Base-by-base conservation (phyloP, 192 early-diverging fungal species). In the Ambispora gerdemannii region DNA sequence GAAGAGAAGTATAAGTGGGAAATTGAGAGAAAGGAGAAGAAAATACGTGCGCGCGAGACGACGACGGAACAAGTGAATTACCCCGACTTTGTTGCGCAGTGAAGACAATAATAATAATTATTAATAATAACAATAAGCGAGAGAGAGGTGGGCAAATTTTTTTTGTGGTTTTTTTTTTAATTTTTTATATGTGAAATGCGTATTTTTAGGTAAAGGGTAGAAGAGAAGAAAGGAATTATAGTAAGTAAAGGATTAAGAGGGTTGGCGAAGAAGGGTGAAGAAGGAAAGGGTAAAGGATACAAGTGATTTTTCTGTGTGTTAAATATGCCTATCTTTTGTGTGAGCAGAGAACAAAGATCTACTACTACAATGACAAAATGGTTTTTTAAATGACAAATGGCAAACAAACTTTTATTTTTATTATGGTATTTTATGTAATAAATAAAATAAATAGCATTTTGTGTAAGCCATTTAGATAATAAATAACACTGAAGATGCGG, bases 221-320 rank as follows among this genome's bases (percentile, higher is more conserved):
- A 58, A 58, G 19, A 24, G 55, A 58, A 20, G 55, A 58, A 50
- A 4, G 55, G 55, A 58, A 58, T 20, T 28, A 58, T 20, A n/a
- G 50, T 8, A 50, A 50, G 22, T 15, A 30, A 30, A 58, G 24
- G 55, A 13, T 11, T 28, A 58, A 20, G 55, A 58, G 28, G 55
- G 13, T 58, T 20, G 53, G 6, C 55, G 55, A 58, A 20, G 24
- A 56, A 56, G 55, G 55, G 28, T 20, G 55, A 4, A 1, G 55
- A 58, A 4, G 6, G 4, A 58, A 1, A 30, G 55, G 55, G 24
- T 20, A 25, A 27, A 58, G 20, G 24, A 30, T 22, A 24, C 13
- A 30, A 58, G 13, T 58, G 20, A 27, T 58, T 58, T 58, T 58
- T 20, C 24, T 58, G 28, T 58, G 55, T 15, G 38, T 15, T 43